Evolutionary conservation across 164 flowering plant species (phyloP).

Genomic region (Warburgia ugandensis): DNA sequence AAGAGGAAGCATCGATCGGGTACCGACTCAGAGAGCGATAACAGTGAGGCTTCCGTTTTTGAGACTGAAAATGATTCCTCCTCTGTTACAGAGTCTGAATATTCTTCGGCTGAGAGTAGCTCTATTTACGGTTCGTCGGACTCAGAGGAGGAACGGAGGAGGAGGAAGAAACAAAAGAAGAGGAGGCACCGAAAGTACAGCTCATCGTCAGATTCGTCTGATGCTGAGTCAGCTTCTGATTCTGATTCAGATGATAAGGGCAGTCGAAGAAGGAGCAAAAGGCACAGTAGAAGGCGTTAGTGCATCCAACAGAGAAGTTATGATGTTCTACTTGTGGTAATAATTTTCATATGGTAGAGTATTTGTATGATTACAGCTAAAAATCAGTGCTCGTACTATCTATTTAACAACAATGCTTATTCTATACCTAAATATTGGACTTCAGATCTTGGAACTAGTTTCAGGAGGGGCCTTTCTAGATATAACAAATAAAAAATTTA

Average conservation of each 20-base stretch:
- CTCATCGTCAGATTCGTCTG: conserved; percentile 64
- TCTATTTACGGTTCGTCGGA: conserved; percentile 68
- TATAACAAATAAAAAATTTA: too few species aligned
- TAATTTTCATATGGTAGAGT: too few species aligned
- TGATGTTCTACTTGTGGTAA: too few species aligned
- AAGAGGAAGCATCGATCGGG: conserved; percentile 68
- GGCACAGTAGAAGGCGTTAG: conserved; percentile 48
- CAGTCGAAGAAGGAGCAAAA: conserved; percentile 50
- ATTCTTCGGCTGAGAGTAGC: conserved; percentile 57
- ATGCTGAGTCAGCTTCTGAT: conserved; percentile 58
- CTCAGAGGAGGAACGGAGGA: conserved; percentile 65
- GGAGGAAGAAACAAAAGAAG: conserved; percentile 39
- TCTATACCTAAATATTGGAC: too few species aligned
- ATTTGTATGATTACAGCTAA: too few species aligned
- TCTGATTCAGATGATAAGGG: conserved; percentile 51
- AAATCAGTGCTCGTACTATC: too few species aligned
- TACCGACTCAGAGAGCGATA: conserved; percentile 48
- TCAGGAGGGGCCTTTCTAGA: too few species aligned
- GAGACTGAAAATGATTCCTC: conserved; percentile 65
- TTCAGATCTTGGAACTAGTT: too few species aligned
- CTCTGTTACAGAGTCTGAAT: conserved; percentile 66
- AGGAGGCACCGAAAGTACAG: conserved; percentile 46
- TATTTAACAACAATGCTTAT: too few species aligned
- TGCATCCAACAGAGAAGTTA: too few species aligned
- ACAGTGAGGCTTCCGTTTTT: conserved; percentile 82